phyloP scores from a whole-genome alignment of 2,329 filamentous ascomycete species.

The Epichloe uncinata region DNA sequence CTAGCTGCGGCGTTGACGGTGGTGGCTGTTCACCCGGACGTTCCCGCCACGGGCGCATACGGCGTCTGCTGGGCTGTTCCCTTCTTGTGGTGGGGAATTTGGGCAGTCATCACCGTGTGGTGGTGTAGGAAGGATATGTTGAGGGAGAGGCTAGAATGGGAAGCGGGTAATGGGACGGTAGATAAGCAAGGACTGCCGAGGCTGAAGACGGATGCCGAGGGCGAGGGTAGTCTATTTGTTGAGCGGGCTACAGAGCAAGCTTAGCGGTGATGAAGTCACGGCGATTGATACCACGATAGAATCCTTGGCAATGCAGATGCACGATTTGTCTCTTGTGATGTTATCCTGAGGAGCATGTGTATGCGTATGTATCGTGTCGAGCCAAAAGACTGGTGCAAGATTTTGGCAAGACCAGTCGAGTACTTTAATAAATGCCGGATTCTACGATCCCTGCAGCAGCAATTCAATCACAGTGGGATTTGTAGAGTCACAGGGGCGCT shows the following conservation, averaged over 20 bases:
- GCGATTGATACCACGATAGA: neutral
- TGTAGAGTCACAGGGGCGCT: no score
- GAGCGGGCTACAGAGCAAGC: neutral
- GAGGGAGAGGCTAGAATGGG: constrained; percentile 24
- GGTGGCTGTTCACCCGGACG: constrained; percentile 19
- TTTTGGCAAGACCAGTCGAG: no score
- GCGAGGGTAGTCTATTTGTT: neutral
- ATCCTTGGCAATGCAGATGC: neutral
- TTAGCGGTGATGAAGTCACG: neutral
- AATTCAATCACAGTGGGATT: no score
- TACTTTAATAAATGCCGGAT: no score
- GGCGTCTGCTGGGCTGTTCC: constrained; percentile 27
- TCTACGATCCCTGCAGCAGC: no score
- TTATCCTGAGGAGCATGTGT: no score
- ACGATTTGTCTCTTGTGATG: no score
- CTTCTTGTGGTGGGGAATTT: constrained; percentile 23
- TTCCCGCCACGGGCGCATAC: constrained; percentile 24
- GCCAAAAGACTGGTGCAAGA: no score
- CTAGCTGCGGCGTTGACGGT: constrained; percentile 24
- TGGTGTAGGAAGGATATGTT: constrained; percentile 26
- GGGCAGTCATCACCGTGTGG: constrained; percentile 21
- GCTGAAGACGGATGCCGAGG: neutral
- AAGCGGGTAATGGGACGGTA: constrained; percentile 8
- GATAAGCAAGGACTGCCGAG: neutral
- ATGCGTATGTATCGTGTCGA: no score